A percentile compares a stretch with the other conserved stretches of the same genome.
Conservation (phyloP, 2,329 filamentous ascomycete species). For the Trichoderma citrinoviride region DNA sequence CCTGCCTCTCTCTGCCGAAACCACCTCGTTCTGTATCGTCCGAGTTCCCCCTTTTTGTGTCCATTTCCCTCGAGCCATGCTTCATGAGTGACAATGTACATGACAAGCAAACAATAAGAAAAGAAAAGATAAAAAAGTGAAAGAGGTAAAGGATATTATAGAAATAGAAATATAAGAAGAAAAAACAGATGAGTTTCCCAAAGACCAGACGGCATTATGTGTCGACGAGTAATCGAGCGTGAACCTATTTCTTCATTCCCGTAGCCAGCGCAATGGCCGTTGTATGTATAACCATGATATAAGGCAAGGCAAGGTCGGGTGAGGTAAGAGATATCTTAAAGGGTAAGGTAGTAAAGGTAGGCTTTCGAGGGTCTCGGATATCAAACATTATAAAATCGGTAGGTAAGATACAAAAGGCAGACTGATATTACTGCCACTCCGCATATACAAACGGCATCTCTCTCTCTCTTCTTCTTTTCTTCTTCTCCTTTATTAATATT, state of each 20-base stretch:
- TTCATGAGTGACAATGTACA: background rate
- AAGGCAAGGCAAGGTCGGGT: background rate
- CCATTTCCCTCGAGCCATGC: background rate
- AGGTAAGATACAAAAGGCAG: background rate
- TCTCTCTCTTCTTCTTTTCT: background rate
- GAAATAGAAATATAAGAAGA: too few species aligned
- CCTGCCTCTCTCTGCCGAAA: background rate
- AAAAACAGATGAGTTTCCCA: too few species aligned
- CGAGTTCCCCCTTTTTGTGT: background rate
- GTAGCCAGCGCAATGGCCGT: too few species aligned
- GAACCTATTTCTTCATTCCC: too few species aligned
- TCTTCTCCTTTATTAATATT: too few species aligned
- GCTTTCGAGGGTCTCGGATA: background rate
- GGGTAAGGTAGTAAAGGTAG: too few species aligned
- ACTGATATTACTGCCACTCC: background rate
- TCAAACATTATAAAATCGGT: constrained; percentile 13
- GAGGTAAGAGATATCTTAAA: background rate
- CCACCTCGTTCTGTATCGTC: background rate
- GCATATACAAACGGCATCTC: constrained; percentile 9
- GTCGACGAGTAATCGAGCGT: too few species aligned
- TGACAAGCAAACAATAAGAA: background rate
- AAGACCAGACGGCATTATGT: too few species aligned
- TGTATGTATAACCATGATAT: too few species aligned
- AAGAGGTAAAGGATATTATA: too few species aligned
- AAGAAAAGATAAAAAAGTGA: background rate